These are phyloP conservation scores for Trichomonas vaginalis DNA, from an alignment of 208 protist genomes.

Conservation along the genomic window DNA sequence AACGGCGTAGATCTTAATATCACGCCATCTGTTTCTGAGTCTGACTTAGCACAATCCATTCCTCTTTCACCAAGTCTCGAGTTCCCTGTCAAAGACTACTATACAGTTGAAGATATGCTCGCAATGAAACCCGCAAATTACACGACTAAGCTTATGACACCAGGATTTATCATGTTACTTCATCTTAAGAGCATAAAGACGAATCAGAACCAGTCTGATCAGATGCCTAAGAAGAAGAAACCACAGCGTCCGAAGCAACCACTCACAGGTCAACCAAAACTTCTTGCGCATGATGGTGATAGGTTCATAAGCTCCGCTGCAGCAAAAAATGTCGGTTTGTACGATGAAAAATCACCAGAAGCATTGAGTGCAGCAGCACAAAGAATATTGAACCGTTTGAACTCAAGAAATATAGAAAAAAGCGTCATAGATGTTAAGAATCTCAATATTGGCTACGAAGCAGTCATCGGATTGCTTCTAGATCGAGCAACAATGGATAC, in stretches of 20 bases:
- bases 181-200: background rate
- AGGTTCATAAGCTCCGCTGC: background rate
- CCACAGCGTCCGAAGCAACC: background rate
- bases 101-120: background rate
- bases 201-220: background rate
- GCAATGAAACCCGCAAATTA: background rate
- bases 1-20: background rate
- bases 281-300: background rate
- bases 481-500: background rate
- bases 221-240: background rate
- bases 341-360: background rate
- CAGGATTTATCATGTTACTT: background rate
- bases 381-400: background rate
- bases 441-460: background rate
- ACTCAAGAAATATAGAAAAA: background rate
- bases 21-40: background rate
- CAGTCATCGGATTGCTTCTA: background rate
- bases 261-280: background rate
- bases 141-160: background rate
- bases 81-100: background rate
- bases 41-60: background rate
- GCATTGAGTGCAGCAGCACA: background rate
- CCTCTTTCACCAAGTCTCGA: background rate
- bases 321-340: background rate
- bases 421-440: background rate